Percentiles rank a stretch among this genome's conserved stretches.
Conservation (phyloP, 2,329 filamentous ascomycete species). For the Pseudocercospora vitis region DNA sequence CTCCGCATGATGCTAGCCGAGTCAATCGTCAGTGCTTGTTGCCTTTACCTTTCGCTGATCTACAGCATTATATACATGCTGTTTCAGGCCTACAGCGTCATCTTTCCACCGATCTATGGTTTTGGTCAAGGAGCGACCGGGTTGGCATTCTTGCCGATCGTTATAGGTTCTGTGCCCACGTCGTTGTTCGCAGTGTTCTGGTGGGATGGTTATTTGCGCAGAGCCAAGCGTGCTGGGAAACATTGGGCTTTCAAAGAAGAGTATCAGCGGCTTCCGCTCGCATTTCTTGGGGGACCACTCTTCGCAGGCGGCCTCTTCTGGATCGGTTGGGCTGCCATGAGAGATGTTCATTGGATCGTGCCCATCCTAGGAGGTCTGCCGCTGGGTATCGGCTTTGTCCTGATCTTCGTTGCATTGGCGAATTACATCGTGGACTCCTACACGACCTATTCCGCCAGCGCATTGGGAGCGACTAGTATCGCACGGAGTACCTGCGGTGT, state of each 20-base stretch:
- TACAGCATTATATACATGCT: conserved; percentile 62
- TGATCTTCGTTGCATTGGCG: conserved; percentile 47
- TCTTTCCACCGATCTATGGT: conserved; percentile 21
- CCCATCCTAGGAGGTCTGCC: conserved; percentile 53
- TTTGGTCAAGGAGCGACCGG: conserved; percentile 20
- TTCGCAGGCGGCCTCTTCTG: conserved; percentile 37
- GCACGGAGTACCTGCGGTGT: conserved; percentile 44
- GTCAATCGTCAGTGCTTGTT: conserved; percentile 68
- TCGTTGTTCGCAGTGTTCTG: conserved; percentile 8
- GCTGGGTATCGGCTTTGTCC: conserved; percentile 52
- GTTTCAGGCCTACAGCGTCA: conserved; percentile 21
- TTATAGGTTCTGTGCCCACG: conserved; percentile 16
- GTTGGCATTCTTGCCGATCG: conserved; percentile 20
- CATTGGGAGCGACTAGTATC: conserved; percentile 31
- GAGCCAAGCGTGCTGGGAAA: conserved; percentile 12
- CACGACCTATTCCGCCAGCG: conserved; percentile 45
- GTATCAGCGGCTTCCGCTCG: conserved; percentile 66
- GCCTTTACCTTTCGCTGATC: conserved; percentile 62
- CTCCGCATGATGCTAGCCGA: conserved; percentile 68
- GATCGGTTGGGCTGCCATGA: conserved; percentile 64
- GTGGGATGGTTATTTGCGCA: conserved; percentile 16
- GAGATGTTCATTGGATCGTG: conserved; percentile 48
- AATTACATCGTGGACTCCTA: conserved; percentile 54
- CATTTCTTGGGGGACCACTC: conserved; percentile 66
- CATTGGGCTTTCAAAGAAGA: conserved; percentile 62